phyloP scores from a whole-genome alignment of 805 yeast species.

The Yarrowia sp. region DNA sequence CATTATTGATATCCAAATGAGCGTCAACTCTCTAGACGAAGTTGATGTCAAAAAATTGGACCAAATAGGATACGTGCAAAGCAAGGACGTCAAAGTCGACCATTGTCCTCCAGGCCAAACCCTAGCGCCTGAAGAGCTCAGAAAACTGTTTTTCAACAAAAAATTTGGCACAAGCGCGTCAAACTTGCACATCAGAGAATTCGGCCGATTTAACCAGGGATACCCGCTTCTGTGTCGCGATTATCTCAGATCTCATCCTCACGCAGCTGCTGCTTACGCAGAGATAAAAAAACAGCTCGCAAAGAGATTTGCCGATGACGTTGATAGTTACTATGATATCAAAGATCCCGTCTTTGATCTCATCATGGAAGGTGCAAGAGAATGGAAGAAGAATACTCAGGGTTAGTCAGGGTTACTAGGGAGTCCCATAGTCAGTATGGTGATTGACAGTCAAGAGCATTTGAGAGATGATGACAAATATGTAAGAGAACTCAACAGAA shows the following conservation, averaged over 20 bases:
- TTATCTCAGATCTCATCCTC: slow-evolving; percentile 6
- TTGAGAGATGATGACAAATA: too few relatives aligned
- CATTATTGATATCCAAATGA: slow-evolving; percentile 21
- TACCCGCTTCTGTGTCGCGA: slow-evolving; percentile 21
- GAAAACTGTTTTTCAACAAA: slow-evolving; percentile 15
- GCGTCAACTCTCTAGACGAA: background rate
- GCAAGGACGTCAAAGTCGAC: slow-evolving; percentile 1
- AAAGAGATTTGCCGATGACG: background rate
- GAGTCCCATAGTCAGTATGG: too few relatives aligned
- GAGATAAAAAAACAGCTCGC: slow-evolving; percentile 21
- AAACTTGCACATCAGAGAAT: background rate
- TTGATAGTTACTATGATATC: slow-evolving; percentile 3
- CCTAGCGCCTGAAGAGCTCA: background rate
- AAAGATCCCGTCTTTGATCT: slow-evolving; percentile 28
- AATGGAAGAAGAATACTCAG: background rate
- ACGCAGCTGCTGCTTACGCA: slow-evolving; percentile 22
- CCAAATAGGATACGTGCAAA: slow-evolving; percentile 4
- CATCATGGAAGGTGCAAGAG: slow-evolving; percentile 20
- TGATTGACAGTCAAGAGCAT: too few relatives aligned
- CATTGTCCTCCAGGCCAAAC: slow-evolving; percentile 22
- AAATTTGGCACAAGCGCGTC: background rate
- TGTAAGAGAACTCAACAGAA: too few relatives aligned
- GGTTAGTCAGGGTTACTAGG: too few relatives aligned
- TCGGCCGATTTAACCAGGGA: slow-evolving; percentile 5
- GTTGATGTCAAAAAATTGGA: background rate